A percentile compares a stretch with the other conserved stretches of the same genome.
Conservation (phyloP, 2,329 filamentous ascomycete species). For the Metarhizium humberi region DNA sequence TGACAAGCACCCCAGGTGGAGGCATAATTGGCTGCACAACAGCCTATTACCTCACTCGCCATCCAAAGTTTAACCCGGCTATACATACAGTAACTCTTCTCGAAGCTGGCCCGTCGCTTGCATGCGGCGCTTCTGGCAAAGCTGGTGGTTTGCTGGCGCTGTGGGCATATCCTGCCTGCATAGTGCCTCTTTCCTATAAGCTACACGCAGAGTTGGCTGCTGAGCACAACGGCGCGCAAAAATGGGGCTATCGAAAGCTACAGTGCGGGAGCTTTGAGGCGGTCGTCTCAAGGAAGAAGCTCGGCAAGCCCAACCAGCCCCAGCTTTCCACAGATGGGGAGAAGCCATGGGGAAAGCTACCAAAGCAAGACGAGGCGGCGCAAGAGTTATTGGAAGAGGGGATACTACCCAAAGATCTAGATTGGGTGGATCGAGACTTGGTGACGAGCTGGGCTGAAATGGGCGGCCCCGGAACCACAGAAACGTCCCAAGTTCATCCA, state of each 20-base stretch:
- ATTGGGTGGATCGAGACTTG: slow-evolving; percentile 69
- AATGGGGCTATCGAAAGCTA: slow-evolving; percentile 81
- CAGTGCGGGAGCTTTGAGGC: slow-evolving; percentile 55
- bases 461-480: slow-evolving; percentile 56
- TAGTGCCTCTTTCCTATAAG: slow-evolving; percentile 78
- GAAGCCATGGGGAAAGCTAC: slow-evolving; percentile 51
- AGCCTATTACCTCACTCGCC: slow-evolving; percentile 83
- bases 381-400: slow-evolving; percentile 41
- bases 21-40: slow-evolving; percentile 89
- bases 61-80: slow-evolving; percentile 67
- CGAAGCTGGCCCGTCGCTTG: slow-evolving; percentile 73
- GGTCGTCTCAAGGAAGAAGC: slow-evolving; percentile 25
- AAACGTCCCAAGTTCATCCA: slow-evolving; percentile 91
- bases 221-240: slow-evolving; percentile 66
- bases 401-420: slow-evolving; percentile 64
- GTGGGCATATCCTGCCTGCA: slow-evolving; percentile 80
- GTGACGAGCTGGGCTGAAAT: slow-evolving; percentile 70
- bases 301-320: slow-evolving; percentile 22
- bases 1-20: slow-evolving; percentile 48
- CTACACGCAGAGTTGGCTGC: slow-evolving; percentile 78
- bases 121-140: slow-evolving; percentile 89
- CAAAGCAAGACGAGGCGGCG: slow-evolving; percentile 46
- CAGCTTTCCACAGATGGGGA: slow-evolving; percentile 13
- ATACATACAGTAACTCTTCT: slow-evolving; percentile 75
- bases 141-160: slow-evolving; percentile 82